These are phyloP conservation scores for Rhinocladiella mackenziei DNA, from an alignment of 2,329 filamentous ascomycete species.

Conservation along the genomic window DNA sequence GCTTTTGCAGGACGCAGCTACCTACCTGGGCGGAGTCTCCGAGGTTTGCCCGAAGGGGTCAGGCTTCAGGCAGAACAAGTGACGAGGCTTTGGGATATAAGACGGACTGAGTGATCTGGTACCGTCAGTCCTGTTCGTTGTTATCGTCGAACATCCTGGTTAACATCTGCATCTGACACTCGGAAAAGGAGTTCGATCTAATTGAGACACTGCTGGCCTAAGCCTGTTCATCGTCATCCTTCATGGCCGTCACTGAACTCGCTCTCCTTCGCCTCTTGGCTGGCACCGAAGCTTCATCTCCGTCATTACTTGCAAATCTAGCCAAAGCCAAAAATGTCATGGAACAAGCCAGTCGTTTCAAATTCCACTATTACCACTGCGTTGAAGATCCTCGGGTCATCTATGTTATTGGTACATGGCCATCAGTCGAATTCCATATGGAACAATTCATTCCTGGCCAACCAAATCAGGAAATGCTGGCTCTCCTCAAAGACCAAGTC, in stretches of 20 bases:
- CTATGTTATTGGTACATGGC: slow-evolving; percentile 48
- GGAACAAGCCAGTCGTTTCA: slow-evolving; percentile 36
- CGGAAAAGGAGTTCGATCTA: too few species aligned
- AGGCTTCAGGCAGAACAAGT: too few species aligned
- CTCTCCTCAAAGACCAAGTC: slow-evolving; percentile 36
- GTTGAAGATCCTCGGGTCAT: slow-evolving; percentile 42
- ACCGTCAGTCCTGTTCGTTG: too few species aligned
- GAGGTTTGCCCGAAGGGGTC: too few species aligned
- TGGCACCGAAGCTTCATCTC: slow-evolving; percentile 24
- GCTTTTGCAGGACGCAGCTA: too few species aligned
- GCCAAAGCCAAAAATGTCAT: slow-evolving; percentile 37
- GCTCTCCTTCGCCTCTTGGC: slow-evolving; percentile 41
- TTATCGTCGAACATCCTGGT: too few species aligned
- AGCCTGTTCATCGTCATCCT: too few species aligned
- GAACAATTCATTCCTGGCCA: slow-evolving; percentile 42
- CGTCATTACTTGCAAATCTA: slow-evolving; percentile 34
- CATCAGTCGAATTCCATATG: slow-evolving; percentile 41
- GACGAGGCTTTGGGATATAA: too few species aligned
- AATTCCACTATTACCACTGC: slow-evolving; percentile 42
- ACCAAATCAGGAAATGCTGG: slow-evolving; percentile 41
- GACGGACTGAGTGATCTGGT: too few species aligned
- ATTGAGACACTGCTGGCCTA: too few species aligned
- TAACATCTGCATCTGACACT: too few species aligned
- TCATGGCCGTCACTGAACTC: slow-evolving; percentile 45
- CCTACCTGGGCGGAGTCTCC: too few species aligned